Conservation (phyloP, 2,329 filamentous ascomycete species). For the Daldinia sp. region DNA sequence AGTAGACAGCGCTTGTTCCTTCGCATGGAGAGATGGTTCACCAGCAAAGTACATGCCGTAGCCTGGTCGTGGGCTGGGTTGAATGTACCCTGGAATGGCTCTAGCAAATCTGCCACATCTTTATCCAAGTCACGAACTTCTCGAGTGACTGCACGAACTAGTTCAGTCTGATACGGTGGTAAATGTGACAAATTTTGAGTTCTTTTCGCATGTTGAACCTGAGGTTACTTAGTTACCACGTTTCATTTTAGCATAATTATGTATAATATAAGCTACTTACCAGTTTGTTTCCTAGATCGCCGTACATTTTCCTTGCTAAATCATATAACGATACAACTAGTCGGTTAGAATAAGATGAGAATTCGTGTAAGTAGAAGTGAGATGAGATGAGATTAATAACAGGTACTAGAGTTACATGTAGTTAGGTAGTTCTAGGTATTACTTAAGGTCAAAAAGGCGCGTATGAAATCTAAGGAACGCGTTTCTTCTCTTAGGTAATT, state of each 20-base stretch:
- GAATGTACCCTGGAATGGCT: conserved; percentile 86
- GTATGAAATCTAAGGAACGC: conserved; percentile 28
- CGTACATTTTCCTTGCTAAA: conserved; percentile 73
- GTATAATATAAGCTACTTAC: conserved; percentile 59
- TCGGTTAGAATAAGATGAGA: not conserved
- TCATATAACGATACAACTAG: not conserved
- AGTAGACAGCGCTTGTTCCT: conserved; percentile 95
- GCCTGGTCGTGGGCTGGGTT: conserved; percentile 85
- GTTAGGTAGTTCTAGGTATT: no score
- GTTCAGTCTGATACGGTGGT: conserved; percentile 91
- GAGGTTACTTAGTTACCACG: conserved; percentile 20
- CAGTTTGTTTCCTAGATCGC: conserved; percentile 87
- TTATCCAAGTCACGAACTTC: conserved; percentile 95
- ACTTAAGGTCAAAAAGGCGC: conserved; percentile 24
- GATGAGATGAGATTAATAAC: not conserved
- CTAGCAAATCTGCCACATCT: conserved; percentile 82
- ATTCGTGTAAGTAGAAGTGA: conserved; percentile 1
- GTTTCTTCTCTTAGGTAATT: conserved; percentile 15
- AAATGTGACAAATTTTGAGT: conserved; percentile 87
- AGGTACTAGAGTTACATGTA: not conserved
- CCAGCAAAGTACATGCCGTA: conserved; percentile 87
- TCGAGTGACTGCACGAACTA: conserved; percentile 86
- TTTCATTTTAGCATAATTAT: not conserved
- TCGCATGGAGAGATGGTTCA: conserved; percentile 94
- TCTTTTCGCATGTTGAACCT: conserved; percentile 97